These are phyloP conservation scores for Tritrichomonas musculus DNA, from an alignment of 208 protist species.

Conservation along the genomic window DNA sequence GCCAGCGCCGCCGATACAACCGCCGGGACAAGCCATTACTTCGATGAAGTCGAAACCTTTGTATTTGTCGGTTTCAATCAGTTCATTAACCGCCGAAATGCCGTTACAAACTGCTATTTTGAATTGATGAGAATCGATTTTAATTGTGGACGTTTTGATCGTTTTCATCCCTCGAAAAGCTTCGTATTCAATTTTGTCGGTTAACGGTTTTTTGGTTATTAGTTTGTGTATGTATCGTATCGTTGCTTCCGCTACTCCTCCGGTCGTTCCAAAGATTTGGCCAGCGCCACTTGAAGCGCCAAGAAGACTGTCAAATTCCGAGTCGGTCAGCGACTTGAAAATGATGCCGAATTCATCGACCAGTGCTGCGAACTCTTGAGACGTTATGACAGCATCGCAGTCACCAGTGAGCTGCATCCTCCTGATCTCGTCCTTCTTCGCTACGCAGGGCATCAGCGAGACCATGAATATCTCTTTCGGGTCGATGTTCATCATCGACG, in stretches of 20 bases:
- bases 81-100: not conserved
- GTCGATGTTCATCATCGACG: not conserved
- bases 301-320: conserved; percentile 43
- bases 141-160: not conserved
- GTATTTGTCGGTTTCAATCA: not conserved
- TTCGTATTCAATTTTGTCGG: not conserved
- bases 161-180: not conserved
- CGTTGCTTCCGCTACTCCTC: conserved; percentile 52
- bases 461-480: conserved; percentile 21
- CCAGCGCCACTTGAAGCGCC: conserved; percentile 47
- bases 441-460: conserved; percentile 49
- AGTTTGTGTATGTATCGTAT: conserved; percentile 14
- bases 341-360: not conserved
- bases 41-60: not conserved
- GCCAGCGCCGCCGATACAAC: not conserved
- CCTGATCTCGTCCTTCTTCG: conserved; percentile 49
- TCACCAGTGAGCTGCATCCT: conserved; percentile 17
- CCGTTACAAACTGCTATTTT: not conserved
- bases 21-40: conserved; percentile 1
- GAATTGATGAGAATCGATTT: not conserved
- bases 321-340: not conserved
- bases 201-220: not conserved
- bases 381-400: conserved; percentile 47
- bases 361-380: conserved; percentile 42
- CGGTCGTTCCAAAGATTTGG: conserved; percentile 48